phyloP scores from a whole-genome alignment of 345 rosid species.

The Murraya koenigii region DNA sequence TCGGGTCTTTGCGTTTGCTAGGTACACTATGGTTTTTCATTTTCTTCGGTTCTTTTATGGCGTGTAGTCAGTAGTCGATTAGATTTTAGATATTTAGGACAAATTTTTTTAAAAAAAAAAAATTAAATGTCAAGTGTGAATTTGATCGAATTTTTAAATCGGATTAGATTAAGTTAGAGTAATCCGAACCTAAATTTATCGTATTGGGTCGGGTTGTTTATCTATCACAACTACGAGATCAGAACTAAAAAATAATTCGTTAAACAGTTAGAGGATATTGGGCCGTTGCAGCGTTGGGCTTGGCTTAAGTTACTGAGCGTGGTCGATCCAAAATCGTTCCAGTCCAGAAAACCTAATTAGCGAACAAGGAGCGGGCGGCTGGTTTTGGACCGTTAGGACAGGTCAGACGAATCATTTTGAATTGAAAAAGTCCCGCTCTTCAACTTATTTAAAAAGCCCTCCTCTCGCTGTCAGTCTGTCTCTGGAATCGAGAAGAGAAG shows the following conservation, averaged over 20 bases:
- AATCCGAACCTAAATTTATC: no score
- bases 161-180: rapidly evolving
- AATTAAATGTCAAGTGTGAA: no score
- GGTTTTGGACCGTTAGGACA: neutral
- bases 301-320: neutral
- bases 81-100: no score
- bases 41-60: no score
- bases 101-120: no score
- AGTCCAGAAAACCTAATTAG: neutral
- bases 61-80: no score
- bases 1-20: no score
- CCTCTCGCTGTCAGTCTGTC: neutral
- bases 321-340: neutral
- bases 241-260: no score
- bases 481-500: neutral
- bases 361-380: neutral
- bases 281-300: neutral
- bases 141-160: no score
- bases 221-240: no score
- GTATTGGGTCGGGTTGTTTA: no score
- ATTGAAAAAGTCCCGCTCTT: slow-evolving; percentile 45
- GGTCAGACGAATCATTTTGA: slow-evolving; percentile 22
- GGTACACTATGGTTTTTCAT: no score
- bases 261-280: neutral
- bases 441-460: slow-evolving; percentile 27